Evolutionary conservation across 768 basidiomycete genomes (phyloP).

Genomic region (Chalciporus chontae): DNA sequence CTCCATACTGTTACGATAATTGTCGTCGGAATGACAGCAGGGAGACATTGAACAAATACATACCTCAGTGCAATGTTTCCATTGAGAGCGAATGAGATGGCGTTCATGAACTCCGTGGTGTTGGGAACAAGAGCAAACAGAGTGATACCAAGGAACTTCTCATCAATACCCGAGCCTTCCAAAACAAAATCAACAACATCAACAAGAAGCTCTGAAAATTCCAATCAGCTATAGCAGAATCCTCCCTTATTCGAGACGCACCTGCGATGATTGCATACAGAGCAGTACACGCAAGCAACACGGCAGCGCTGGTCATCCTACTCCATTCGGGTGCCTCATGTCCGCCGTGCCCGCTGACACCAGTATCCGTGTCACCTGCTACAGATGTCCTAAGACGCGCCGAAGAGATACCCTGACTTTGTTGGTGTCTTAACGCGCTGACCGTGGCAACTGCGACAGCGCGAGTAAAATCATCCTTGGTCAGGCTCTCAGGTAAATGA

Average conservation of each 20-base stretch:
- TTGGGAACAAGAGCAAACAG: constrained; percentile 97
- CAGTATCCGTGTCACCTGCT: constrained; percentile 37
- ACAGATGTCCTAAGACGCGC: constrained; percentile 43
- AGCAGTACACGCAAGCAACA: constrained; percentile 84
- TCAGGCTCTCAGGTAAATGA: constrained; percentile 58
- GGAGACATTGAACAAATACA: constrained; percentile 10
- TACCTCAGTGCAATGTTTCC: constrained; percentile 96
- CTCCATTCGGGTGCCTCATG: constrained; percentile 99
- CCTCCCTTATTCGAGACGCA: constrained; percentile 35
- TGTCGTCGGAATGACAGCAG: constrained; percentile 1
- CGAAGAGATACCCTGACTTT: constrained; percentile 48
- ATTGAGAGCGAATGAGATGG: constrained; percentile 94
- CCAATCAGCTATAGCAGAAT: constrained; percentile 1
- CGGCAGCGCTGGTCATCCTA: constrained; percentile 81
- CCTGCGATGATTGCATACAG: constrained; percentile 96
- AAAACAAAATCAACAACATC: constrained; percentile 95
- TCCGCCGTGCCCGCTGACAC: constrained; percentile 63
- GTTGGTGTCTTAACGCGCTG: constrained; percentile 81
- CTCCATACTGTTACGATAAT: constrained; percentile 74
- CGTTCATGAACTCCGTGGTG: constrained; percentile 99
- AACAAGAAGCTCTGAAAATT: constrained; percentile 74
- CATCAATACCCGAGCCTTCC: constrained; percentile 87
- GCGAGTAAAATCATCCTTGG: constrained; percentile 85
- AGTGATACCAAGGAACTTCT: constrained; percentile 96
- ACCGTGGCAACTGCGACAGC: constrained; percentile 95